Conservation (phyloP, 2,329 filamentous ascomycete genomes). For the Thermoascus crustaceus region DNA sequence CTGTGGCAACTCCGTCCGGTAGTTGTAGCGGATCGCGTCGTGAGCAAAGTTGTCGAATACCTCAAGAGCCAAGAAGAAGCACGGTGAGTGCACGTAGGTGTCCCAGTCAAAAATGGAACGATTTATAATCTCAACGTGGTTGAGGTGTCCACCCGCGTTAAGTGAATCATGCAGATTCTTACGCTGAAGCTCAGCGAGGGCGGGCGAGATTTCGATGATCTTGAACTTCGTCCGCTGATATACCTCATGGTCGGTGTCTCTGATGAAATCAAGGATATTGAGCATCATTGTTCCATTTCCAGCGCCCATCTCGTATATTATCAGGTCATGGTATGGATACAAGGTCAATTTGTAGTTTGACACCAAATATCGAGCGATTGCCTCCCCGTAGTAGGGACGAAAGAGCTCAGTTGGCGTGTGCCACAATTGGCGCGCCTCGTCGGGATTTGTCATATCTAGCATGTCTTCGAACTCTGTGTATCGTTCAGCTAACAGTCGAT, state of each 20-base stretch:
- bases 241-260: conserved; percentile 77
- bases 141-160: conserved; percentile 64
- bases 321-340: conserved; percentile 92
- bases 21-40: conserved; percentile 86
- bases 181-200: conserved; percentile 69
- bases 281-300: conserved; percentile 97
- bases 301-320: conserved; percentile 98
- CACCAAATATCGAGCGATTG: conserved; percentile 90
- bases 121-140: conserved; percentile 91
- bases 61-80: conserved; percentile 96
- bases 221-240: conserved; percentile 90
- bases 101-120: conserved; percentile 92
- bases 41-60: conserved; percentile 99
- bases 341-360: conserved; percentile 91
- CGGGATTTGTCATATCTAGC: conserved; percentile 63
- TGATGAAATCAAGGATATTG: conserved; percentile 95
- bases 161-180: conserved; percentile 60
- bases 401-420: conserved; percentile 98
- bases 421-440: conserved; percentile 85
- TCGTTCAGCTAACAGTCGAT: conserved; percentile 63
- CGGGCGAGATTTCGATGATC: conserved; percentile 88
- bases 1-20: conserved; percentile 67
- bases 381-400: conserved; percentile 91
- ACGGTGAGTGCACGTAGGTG: conserved; percentile 77
- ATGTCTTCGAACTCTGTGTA: conserved; percentile 87